A percentile compares a stretch with the other conserved stretches of the same genome.
Evolutionary conservation across 306 rosid genomes (phyloP).

Genomic region (Citrullus mucosospermus): DNA sequence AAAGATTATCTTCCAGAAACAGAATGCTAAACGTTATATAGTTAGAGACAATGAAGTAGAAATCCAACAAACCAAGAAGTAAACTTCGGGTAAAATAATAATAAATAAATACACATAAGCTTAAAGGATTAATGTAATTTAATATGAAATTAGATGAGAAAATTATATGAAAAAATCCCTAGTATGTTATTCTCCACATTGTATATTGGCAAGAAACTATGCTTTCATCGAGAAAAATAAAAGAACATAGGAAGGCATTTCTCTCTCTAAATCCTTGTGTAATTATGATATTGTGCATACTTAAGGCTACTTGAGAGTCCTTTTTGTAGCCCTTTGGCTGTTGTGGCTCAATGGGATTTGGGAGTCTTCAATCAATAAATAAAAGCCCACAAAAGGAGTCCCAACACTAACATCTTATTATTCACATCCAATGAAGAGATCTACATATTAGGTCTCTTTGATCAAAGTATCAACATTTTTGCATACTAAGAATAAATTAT

Average conservation of each 20-base stretch:
- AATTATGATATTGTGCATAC: too few relatives aligned
- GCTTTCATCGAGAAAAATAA: not conserved
- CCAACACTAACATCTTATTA: not conserved
- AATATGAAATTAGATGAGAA: not conserved
- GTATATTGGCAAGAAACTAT: not conserved
- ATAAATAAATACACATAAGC: not conserved
- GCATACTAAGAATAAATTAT: not conserved
- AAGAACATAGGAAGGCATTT: not conserved
- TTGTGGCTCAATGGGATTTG: too few relatives aligned
- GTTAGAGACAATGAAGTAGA: not conserved
- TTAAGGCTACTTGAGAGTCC: too few relatives aligned
- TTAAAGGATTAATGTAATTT: not conserved
- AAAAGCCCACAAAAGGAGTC: not conserved
- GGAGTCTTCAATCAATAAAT: too few relatives aligned
- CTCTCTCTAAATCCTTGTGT: too few relatives aligned
- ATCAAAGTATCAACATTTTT: not conserved
- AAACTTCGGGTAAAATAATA: not conserved
- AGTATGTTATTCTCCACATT: not conserved
- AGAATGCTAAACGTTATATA: not conserved
- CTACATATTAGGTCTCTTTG: not conserved
- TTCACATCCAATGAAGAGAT: not conserved
- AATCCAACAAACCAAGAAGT: not conserved
- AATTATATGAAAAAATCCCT: not conserved
- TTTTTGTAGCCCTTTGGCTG: too few relatives aligned
- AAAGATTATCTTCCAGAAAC: not conserved